Conservation (phyloP, 768 basidiomycete genomes). For the Leccinum boreale region DNA sequence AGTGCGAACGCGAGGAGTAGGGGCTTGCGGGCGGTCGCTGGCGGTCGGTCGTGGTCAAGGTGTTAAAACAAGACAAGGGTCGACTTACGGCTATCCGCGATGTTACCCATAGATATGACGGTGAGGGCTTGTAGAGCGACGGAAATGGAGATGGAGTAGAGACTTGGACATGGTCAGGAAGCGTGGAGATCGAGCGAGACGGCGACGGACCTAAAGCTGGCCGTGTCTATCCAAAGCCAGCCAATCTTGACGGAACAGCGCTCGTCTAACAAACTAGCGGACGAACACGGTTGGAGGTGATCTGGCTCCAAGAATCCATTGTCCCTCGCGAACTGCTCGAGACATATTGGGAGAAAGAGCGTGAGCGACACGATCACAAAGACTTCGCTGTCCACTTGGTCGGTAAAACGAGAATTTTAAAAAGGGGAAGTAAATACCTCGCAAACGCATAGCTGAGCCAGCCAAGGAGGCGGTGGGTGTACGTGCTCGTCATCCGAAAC, state of each 20-base stretch:
- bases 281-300: conserved; percentile 53
- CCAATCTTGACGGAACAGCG: conserved; percentile 81
- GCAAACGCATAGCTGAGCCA: conserved; percentile 88
- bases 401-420: background rate
- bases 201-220: conserved; percentile 77
- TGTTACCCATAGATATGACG: conserved; percentile 90
- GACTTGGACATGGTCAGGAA: conserved; percentile 37
- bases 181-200: background rate
- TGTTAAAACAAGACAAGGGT: background rate
- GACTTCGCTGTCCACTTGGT: conserved; percentile 56
- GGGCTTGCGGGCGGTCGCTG: conserved; percentile 69
- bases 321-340: conserved; percentile 87
- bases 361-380: conserved; percentile 81
- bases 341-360: conserved; percentile 76
- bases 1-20: conserved; percentile 74
- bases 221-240: conserved; percentile 86
- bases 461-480: conserved; percentile 47
- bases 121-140: conserved; percentile 90
- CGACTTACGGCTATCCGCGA: conserved; percentile 83
- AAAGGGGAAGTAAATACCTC: conserved; percentile 41
- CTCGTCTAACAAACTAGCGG: conserved; percentile 29
- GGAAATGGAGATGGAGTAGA: conserved; percentile 85
- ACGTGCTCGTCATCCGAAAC: background rate
- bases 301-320: conserved; percentile 82
- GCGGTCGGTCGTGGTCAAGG: conserved; percentile 7